Percentiles rank a stretch among this genome's conserved stretches.
These are phyloP conservation scores for Talaromyces sp. DNA, from an alignment of 2,329 filamentous ascomycete genomes.

Conservation along the genomic window DNA sequence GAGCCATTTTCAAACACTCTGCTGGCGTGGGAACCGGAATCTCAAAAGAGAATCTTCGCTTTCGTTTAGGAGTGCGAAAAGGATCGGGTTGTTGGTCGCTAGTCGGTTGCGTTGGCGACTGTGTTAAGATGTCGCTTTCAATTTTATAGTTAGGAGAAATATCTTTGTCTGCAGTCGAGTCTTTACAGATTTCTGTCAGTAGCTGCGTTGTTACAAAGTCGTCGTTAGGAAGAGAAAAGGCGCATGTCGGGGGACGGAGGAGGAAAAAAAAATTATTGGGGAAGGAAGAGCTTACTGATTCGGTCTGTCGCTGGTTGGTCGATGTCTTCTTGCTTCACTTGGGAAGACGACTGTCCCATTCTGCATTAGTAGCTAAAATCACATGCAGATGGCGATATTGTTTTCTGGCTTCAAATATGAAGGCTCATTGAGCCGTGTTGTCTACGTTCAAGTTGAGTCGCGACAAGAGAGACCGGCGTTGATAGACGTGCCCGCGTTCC, in stretches of 20 bases:
- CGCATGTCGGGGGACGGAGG: not conserved
- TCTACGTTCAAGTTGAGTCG: not conserved
- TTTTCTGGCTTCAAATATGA: not conserved
- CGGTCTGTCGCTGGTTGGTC: not conserved
- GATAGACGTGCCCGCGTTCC: not conserved
- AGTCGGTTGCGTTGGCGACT: not conserved
- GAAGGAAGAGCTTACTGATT: not conserved
- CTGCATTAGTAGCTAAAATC: not conserved
- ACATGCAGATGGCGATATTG: not conserved
- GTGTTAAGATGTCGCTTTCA: not conserved
- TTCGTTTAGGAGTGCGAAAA: constrained; percentile 2
- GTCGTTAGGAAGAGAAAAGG: not conserved
- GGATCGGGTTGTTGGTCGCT: not conserved
- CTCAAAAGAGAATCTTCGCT: constrained; percentile 4
- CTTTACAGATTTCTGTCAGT: not conserved
- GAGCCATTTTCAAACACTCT: not conserved
- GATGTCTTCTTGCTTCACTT: constrained; percentile 11
- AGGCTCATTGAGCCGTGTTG: not conserved
- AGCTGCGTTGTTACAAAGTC: not conserved
- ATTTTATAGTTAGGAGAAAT: not conserved
- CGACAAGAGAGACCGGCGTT: not conserved
- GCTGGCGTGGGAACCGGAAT: not conserved
- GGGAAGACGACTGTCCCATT: constrained; percentile 22
- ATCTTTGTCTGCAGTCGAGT: not conserved
- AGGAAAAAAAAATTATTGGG: not conserved